Percentiles rank a stretch among this genome's conserved stretches.
phyloP scores from a whole-genome alignment of 768 basidiomycete species.

The Mycena rosella region DNA sequence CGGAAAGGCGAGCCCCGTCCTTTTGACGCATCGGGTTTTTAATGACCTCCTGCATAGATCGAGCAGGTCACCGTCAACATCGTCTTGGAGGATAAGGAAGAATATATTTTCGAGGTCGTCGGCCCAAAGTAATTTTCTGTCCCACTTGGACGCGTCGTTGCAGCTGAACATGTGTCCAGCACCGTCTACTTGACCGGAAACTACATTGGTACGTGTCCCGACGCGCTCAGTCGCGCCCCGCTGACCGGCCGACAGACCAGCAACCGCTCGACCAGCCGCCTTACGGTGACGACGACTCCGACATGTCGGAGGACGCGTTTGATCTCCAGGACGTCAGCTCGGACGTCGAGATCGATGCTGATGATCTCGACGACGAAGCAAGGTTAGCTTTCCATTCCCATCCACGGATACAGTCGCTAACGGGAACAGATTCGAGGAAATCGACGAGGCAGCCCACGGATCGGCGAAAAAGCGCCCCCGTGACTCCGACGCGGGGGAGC shows the following conservation, averaged over 20 bases:
- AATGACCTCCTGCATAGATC: slow-evolving; percentile 59
- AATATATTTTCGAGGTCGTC: slow-evolving; percentile 75
- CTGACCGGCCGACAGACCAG: slow-evolving; percentile 61
- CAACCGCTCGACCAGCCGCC: slow-evolving; percentile 61
- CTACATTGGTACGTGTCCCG: slow-evolving; percentile 73
- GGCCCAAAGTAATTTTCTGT: slow-evolving; percentile 79
- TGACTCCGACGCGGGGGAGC: slow-evolving; percentile 64
- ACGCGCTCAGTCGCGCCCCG: slow-evolving; percentile 15
- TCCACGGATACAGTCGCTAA: background rate
- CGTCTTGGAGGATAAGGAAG: slow-evolving; percentile 74
- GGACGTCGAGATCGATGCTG: slow-evolving; percentile 82
- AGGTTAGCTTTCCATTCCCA: slow-evolving; percentile 53
- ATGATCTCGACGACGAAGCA: slow-evolving; percentile 69
- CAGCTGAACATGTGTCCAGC: slow-evolving; percentile 50
- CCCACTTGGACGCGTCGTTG: slow-evolving; percentile 28
- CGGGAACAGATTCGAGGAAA: slow-evolving; percentile 82
- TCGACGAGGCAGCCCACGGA: slow-evolving; percentile 58
- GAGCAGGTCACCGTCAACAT: slow-evolving; percentile 83
- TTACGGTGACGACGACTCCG: slow-evolving; percentile 52
- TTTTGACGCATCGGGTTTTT: slow-evolving; percentile 4
- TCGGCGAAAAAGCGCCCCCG: slow-evolving; percentile 73
- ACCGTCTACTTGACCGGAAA: slow-evolving; percentile 86
- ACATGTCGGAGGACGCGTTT: slow-evolving; percentile 64
- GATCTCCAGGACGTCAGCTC: slow-evolving; percentile 84
- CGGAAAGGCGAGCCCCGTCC: slow-evolving; percentile 71